Base-by-base conservation (phyloP, 768 basidiomycete genomes). In the Tricholoma furcatifolium region DNA sequence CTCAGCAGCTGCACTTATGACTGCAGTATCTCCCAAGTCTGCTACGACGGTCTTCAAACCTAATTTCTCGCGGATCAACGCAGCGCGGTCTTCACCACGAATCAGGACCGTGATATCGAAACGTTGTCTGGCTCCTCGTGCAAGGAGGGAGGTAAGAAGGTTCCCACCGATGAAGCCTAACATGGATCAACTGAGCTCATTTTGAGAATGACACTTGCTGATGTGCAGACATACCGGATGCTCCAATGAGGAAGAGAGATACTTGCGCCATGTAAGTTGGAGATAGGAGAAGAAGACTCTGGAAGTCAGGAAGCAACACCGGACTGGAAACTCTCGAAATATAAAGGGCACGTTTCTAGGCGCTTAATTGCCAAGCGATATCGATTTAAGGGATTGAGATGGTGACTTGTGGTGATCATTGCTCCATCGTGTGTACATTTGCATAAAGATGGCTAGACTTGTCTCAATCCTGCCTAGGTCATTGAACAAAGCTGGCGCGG, bases 131-230 rank as follows among this genome's bases (percentile, higher is more conserved):
- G 51, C 57, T 15, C 52, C 43, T 30, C 54, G 47, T 8, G 46
- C 42, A n/a, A 58, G 57, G 40, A 58, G 53, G 32, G 53, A 44
- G 31, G 32, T 47, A 43, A 58, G 57, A 9, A 58, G 39, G 3
- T 50, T 55, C 20, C 57, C 54, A 11, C 57, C 57, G 20, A 58
- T 46, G 20, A 58, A 58, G 9, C 57, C 57, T 58, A 45, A n/a
- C 21, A 24, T 30, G 9, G 10, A 49, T 11, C 3, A 24, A n/a
- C 43, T 48, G 21, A 48, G 15, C 18, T n/a, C 17, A 32, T 31
- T n/a, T n/a, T 11, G 41, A 17, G 18, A 11, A 4, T 15, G n/a
- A n/a, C n/a, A n/a, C 7, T 27, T 21, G 9, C 18, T 27, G 5
- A n/a, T 27, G 14, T 43, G 15, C 11, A 6, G 18, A 24, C 47